Evolutionary conservation across 2,329 filamentous ascomycete genomes (phyloP).

Genomic region (Colletotrichum sansevieriae): DNA sequence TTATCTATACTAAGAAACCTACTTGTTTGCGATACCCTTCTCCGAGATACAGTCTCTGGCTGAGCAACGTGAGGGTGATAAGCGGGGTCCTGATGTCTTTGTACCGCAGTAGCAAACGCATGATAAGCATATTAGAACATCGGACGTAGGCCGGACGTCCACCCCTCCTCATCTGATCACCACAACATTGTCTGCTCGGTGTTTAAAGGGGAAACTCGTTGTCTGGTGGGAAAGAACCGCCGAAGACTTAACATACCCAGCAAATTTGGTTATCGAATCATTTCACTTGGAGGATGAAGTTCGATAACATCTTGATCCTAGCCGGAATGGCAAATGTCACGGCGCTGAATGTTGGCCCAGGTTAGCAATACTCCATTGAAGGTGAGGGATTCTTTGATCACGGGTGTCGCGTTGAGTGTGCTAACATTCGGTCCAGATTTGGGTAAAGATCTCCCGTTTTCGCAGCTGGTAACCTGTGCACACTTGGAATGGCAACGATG

Average conservation of each 20-base stretch:
- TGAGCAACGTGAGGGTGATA: too few relatives aligned
- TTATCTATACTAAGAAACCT: too few relatives aligned
- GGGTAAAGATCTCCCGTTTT: constrained; percentile 32
- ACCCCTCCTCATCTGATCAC: not conserved
- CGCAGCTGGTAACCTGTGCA: constrained; percentile 29
- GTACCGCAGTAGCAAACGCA: too few relatives aligned
- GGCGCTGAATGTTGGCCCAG: constrained; percentile 1
- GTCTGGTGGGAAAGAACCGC: too few relatives aligned
- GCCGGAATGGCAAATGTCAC: not conserved
- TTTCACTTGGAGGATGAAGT: not conserved
- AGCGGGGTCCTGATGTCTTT: too few relatives aligned
- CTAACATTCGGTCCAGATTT: constrained; percentile 14
- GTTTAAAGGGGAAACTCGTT: not conserved
- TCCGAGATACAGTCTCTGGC: too few relatives aligned
- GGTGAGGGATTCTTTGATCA: not conserved
- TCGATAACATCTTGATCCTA: not conserved
- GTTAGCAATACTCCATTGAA: constrained; percentile 2
- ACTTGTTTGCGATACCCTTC: too few relatives aligned
- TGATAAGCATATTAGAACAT: constrained; percentile 8
- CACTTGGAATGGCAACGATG: not conserved
- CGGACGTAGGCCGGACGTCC: not conserved
- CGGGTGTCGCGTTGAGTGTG: fast-evolving
- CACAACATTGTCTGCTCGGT: not conserved
- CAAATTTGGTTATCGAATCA: not conserved
- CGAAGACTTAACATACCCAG: not conserved